Evolutionary conservation across 2,329 filamentous ascomycete genomes (phyloP).

Genomic region (Neoscytalidium dimidiatum): DNA sequence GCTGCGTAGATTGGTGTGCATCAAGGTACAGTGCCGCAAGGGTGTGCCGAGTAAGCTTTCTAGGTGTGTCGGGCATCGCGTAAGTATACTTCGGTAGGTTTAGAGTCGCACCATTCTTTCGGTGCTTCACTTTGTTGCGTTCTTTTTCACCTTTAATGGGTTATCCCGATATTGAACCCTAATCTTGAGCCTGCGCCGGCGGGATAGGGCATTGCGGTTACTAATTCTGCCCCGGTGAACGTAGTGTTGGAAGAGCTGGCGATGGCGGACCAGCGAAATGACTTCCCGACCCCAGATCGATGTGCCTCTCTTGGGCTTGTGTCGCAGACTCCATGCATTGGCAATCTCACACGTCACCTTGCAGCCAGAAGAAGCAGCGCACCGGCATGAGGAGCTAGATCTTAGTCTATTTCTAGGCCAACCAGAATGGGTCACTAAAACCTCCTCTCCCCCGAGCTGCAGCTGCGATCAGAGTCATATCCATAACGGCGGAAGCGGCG

Average conservation of each 20-base stretch:
- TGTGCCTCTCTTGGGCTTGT: neutral
- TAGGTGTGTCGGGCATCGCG: slow-evolving; percentile 8
- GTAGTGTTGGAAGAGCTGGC: neutral
- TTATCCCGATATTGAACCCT: neutral
- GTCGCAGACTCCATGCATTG: neutral
- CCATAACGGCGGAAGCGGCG: neutral
- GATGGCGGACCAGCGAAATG: neutral
- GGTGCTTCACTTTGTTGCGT: neutral
- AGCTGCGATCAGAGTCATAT: neutral
- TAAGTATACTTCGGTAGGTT: slow-evolving; percentile 13
- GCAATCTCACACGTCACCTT: neutral
- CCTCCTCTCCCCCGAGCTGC: neutral
- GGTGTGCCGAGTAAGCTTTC: slow-evolving; percentile 2
- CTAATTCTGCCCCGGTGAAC: neutral
- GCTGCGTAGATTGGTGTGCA: slow-evolving; percentile 8
- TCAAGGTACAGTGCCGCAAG: neutral
- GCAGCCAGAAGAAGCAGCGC: neutral
- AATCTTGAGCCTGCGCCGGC: neutral
- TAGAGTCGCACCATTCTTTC: slow-evolving; percentile 5
- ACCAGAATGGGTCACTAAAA: neutral
- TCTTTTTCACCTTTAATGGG: neutral
- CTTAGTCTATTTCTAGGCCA: neutral
- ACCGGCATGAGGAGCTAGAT: neutral
- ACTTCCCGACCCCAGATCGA: neutral
- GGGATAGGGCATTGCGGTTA: neutral